Base-by-base conservation (phyloP, 495 filamentous ascomycete species). In the Annulohypoxylon moriforme region DNA sequence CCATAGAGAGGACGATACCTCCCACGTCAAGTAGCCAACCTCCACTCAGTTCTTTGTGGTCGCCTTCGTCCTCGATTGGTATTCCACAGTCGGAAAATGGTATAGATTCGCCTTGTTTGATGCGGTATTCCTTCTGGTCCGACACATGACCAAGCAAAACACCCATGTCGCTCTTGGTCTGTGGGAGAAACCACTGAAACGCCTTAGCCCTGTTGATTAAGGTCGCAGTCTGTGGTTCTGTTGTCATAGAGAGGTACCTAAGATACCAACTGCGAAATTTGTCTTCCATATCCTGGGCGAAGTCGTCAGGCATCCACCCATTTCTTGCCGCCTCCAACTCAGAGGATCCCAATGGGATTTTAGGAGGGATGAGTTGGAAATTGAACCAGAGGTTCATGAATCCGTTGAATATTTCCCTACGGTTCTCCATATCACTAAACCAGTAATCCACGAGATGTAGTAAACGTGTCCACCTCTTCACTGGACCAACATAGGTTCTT, bases 11-110 rank as follows among this genome's bases (percentile, higher is more conserved):
- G 10, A 81, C 77, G 29, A 84, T 79, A 52, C 83, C 82, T 24
- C 81, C 83, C 4, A 81, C 77, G 62, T 86, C 78, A 46, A 86
- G 63, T 60, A 84, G 74, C 81, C 81, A 84, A 9, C 83, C 82
- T 10, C 59, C 74, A 11, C 75, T 59, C 18, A 50, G 64, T 5
- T 60, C 36, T 20, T 80, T 76, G 0, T 68, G 18, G 7, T 58
- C 49, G 3, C 68, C 66, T 42, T 59, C 47, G 18, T 75, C 67
- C 29, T 72, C 59, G 2, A 74, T 64, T 0, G 77, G 78, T 20
- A 71, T 24, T 10, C 75, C 75, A 16, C 64, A 42, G 11, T 76
- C 75, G 3, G 68, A 72, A 16, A 83, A 68, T 4, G 76, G 18
- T 38, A 80, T 59, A 34, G 74, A 72, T 22, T 68, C 66, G 2